Evolutionary conservation across 345 rosid genomes (phyloP), one percentile per base, ranked within the genome.

Genomic region (Eutrema japonicum): DNA sequence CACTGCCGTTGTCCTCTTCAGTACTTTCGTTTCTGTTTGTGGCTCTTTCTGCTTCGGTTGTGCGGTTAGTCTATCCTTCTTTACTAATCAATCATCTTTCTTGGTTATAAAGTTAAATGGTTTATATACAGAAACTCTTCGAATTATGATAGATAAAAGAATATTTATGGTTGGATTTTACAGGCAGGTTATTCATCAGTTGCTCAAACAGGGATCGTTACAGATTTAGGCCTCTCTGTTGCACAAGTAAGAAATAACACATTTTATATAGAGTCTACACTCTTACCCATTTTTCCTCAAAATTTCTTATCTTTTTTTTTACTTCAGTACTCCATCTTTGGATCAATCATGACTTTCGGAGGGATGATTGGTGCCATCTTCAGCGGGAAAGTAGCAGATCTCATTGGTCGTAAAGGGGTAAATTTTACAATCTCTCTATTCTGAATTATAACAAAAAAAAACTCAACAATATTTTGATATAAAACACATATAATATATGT

Each of bases 131-230:
- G 35, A 53, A 13, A 26, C 7, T 13, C 0, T 37, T 8, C 35
- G 38, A 36, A 12, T 22, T 26, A 22, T 73, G 53, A 3, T 60
- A 40, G 27, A 41, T 22, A 16, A 3, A 27, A 26, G 5, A 22
- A 35, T 27, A 40, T 46, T 8, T 46, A 22, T 16, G 53, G 7
- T 27, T 75, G 8, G 29, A 11, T 10, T 30, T 64, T 27, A 46
- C 76, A 85, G 86, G 22, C 75, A 7, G 88, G 86, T 43, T 83
- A 77, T 54, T 82, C 88, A 71, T 85, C 86, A 0, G 79, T 82
- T 11, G 84, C 82, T 45, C 81, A 83, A 50, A 1, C 73, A 48
- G 81, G 80, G 38, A 85, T 85, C 54, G 29, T 29, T 64, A 38
- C 68, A 29, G 86, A 81, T n/a, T 51, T 85, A 52, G 79, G 74